A percentile compares a stretch with the other conserved stretches of the same genome.
phyloP scores from a whole-genome alignment of 805 yeast species.

The Kuraishia cidri region DNA sequence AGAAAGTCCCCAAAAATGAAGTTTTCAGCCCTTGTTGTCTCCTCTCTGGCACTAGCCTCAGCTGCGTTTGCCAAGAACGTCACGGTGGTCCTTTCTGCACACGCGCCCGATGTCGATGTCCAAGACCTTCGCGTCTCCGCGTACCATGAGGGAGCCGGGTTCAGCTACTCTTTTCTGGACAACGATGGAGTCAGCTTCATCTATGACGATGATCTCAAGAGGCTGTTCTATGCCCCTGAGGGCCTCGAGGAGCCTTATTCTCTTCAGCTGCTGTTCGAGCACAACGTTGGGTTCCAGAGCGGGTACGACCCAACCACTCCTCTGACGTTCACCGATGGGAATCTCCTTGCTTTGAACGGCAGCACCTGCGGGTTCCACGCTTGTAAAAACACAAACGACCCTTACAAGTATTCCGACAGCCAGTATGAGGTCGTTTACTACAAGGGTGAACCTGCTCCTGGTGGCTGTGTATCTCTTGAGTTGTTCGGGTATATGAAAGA shows the following conservation, averaged over 20 bases:
- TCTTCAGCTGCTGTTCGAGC: no score
- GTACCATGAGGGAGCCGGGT: conserved; percentile 36
- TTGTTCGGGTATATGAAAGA: neutral
- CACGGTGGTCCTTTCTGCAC: conserved; percentile 13
- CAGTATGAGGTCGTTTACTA: conserved; percentile 18
- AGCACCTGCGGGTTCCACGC: conserved; percentile 26
- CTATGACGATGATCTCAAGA: conserved; percentile 1
- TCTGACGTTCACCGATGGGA: conserved; percentile 7
- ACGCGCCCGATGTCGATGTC: conserved; percentile 17
- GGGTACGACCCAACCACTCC: conserved; percentile 1
- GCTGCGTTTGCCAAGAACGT: conserved; percentile 6
- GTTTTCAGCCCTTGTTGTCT: conserved; percentile 6
- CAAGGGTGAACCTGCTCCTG: conserved; percentile 2
- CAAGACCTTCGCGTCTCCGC: conserved; percentile 19
- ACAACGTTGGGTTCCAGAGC: no score
- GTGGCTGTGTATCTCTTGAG: neutral
- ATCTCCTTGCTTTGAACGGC: conserved; percentile 20
- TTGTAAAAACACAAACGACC: conserved; percentile 33
- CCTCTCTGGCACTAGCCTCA: conserved; percentile 8
- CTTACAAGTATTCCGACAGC: conserved; percentile 26
- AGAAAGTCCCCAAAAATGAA: conserved; percentile 5
- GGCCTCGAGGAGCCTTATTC: no score
- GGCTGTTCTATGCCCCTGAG: no score
- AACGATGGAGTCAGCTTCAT: conserved; percentile 1
- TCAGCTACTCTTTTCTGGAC: conserved; percentile 26